A percentile compares a stretch with the other conserved stretches of the same genome.
phyloP scores from a whole-genome alignment of 495 filamentous ascomycete genomes.

The Trichoderma asperelloides region DNA sequence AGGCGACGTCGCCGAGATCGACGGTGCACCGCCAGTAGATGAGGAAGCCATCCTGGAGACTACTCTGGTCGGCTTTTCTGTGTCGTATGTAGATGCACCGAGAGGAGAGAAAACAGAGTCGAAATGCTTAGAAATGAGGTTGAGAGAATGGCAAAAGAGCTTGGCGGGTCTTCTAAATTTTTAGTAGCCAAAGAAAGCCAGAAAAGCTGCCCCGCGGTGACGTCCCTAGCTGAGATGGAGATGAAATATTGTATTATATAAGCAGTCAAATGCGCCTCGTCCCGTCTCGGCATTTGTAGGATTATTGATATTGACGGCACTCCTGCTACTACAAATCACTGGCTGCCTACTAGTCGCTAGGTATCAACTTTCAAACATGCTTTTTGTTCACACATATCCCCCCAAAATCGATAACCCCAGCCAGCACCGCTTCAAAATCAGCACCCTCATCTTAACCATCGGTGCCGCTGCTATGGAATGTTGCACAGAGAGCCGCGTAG shows the following conservation, averaged over 20 bases:
- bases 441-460: constrained; percentile 50
- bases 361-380: not conserved
- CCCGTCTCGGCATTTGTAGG: not conserved
- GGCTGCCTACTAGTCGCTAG: not conserved
- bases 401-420: not conserved
- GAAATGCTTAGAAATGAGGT: not conserved
- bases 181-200: not conserved
- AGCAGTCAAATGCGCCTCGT: not conserved
- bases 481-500: constrained; percentile 87
- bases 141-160: not conserved
- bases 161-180: not conserved
- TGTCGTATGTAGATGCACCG: not conserved
- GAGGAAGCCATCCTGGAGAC: not conserved
- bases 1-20: constrained; percentile 18
- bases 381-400: not conserved
- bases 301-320: not conserved
- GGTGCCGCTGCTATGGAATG: constrained; percentile 88
- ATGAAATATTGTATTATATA: not conserved
- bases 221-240: not conserved
- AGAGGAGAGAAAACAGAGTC: not conserved
- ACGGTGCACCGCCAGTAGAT: constrained; percentile 3
- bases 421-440: not conserved
- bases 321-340: not conserved
- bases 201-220: constrained; percentile 5
- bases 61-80: not conserved